A percentile compares a stretch with the other conserved stretches of the same genome.
phyloP scores from a whole-genome alignment of 2,329 filamentous ascomycete genomes.

The Chaetomiaceae sp. region DNA sequence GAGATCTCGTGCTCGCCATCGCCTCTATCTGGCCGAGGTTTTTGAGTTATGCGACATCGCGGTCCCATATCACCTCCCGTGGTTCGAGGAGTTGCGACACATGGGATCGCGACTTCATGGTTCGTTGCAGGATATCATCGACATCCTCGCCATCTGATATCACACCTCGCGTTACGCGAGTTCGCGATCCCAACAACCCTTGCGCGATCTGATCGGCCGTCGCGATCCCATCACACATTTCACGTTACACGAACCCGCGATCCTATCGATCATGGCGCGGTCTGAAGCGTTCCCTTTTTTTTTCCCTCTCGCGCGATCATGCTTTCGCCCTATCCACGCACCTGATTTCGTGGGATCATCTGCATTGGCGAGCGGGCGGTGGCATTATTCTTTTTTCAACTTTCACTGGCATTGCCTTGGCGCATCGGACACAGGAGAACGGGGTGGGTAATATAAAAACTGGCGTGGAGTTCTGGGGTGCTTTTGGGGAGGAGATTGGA shows the following conservation, averaged over 20 bases:
- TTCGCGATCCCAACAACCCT: not conserved
- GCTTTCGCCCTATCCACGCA: not conserved
- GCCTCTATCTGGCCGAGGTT: no score
- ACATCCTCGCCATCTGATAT: no score
- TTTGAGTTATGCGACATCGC: no score
- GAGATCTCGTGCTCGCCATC: no score
- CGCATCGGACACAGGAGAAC: not conserved
- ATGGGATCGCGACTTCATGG: no score
- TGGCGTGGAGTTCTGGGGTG: not conserved
- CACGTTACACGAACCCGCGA: not conserved
- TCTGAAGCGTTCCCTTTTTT: not conserved
- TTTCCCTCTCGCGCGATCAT: not conserved
- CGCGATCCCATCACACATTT: not conserved
- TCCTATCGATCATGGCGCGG: not conserved
- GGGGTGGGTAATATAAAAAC: not conserved
- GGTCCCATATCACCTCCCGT: no score
- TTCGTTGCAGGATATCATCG: no score
- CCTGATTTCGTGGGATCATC: not conserved
- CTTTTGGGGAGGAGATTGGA: not conserved
- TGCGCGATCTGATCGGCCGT: not conserved
- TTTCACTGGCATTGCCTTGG: not conserved
- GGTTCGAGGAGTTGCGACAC: no score
- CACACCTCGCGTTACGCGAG: not conserved
- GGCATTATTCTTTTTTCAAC: not conserved
- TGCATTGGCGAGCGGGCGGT: not conserved